Base-by-base conservation (phyloP, 176 grass and related monocot genomes). In the Pontederia paniculata region DNA sequence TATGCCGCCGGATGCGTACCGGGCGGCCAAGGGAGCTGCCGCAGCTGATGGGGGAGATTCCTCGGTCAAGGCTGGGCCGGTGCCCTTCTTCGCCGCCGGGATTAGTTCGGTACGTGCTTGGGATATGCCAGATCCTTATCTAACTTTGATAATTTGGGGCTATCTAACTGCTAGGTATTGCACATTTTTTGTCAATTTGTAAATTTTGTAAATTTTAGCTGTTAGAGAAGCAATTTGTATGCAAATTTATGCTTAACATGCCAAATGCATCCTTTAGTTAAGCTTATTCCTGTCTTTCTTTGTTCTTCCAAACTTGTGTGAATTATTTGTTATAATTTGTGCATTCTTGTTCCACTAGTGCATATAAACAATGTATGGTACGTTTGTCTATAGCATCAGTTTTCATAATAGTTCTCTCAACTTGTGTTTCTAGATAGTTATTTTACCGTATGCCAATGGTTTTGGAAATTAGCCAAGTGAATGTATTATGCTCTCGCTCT, bases 1-100 rank as follows among this genome's bases (percentile, higher is more conserved):
- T 45, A 97, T 97, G 93, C 93, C 93, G 8, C 93, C 93, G 2
- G 93, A 97, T 13, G 93, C 93, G 2, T 97, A 97, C 66, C 86
- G 93, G 17, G 86, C 93, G 0, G 93, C 93, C 68, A 90, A 91
- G 65, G 93, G 93, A 2, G 80, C 66, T 44, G 57, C 76, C 0
- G 74, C 63, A 3, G 72, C 78, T 67, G 77, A 65, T 37, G 70
- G 44, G 22, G 73, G 68, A 8, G 65, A 52, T 17, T 62, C 80
- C n/a, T 78, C 44, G 13, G 64, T 69, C 1, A 90, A 84, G 65
- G 44, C 80, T 51, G 86, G 93, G 5, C 86, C 86, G 1, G 80
- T 97, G 46, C 93, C 93, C 7, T 97, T 97, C 57, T 97, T 97
- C 5, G 93, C 93, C 10, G 93, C 86, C 9, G 93, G 93, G 18